Base-by-base conservation (phyloP, 768 basidiomycete species). In the Lactifluus piperatus region DNA sequence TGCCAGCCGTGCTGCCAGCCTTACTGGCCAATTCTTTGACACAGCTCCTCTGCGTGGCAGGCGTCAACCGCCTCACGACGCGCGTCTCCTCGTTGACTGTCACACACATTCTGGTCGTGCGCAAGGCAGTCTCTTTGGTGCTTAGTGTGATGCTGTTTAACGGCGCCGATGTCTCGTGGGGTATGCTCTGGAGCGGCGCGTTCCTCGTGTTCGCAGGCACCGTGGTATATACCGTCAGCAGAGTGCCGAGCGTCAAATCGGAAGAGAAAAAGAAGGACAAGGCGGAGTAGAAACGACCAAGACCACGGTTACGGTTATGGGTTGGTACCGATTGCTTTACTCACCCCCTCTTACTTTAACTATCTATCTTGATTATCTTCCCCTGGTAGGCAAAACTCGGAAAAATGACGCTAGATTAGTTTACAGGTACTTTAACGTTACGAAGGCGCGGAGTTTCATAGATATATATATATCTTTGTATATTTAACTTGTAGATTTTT, bases 31-130 rank as follows among this genome's bases (percentile, higher is more conserved):
- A 94, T 72, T 86, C 93, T 9, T 56, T 85, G 39, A 94, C 93
- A 0, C 91, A 94, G 68, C 77, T 93, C 4, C 60, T 94, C 8
- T 97, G 94, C 71, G 84, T 88, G 16, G 76, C 89, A 0, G 94
- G 94, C 32, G 94, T 95, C 45, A 84, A 97, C 70, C 77, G 90
- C 48, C 78, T 97, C 61, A 91, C 91, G 0, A 83, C 85, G 0
- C 80, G 83, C 47, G 86, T 91, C 6, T 82, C 80, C 51, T 78
- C 86, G 10, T 76, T 93, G 41, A 86, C 81, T 0, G 90, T 93
- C 18, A 89, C 86, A 4, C 84, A 92, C 55, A 78, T 91, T 26
- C 77, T 91, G 43, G 87, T 86, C 53, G 85, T 93, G 18, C 80
- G 90, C 57, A 93, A 93, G 68, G 90, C 89, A 13, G 76, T 80